Percentiles rank a stretch among this genome's conserved stretches.
Evolutionary conservation across 2,329 filamentous ascomycete genomes (phyloP).

Genomic region (Sclerotiophoma versabilis): DNA sequence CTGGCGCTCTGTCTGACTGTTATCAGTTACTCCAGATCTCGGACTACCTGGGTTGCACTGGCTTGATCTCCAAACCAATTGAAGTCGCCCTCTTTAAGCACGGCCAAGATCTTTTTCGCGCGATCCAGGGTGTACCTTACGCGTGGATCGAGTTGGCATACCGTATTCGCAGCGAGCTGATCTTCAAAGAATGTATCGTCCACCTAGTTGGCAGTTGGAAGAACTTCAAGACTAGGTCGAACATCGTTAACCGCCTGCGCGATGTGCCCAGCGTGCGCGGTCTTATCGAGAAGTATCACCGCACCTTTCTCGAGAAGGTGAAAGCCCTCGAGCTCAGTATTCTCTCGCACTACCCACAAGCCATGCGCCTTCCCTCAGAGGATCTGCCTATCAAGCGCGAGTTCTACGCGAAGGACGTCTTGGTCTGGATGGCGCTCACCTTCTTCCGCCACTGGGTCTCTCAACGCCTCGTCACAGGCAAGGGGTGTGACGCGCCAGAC

Average conservation of each 20-base stretch:
- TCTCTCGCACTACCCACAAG: constrained; percentile 37
- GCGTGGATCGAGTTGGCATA: constrained; percentile 56
- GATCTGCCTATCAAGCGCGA: constrained; percentile 50
- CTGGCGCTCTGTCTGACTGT: constrained; percentile 50
- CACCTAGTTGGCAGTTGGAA: constrained; percentile 55
- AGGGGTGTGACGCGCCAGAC: constrained; percentile 51
- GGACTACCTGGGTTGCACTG: constrained; percentile 55
- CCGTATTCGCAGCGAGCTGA: constrained; percentile 55
- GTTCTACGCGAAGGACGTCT: constrained; percentile 57
- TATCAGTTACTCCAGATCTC: constrained; percentile 54
- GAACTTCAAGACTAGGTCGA: constrained; percentile 11
- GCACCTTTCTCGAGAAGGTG: constrained; percentile 32
- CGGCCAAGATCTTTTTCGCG: constrained; percentile 55
- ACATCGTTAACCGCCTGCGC: constrained; percentile 23
- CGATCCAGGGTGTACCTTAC: constrained; percentile 53
- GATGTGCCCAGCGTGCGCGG: constrained; percentile 29
- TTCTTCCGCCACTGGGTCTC: constrained; percentile 58
- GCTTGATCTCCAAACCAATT: constrained; percentile 54
- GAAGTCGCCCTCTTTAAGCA: constrained; percentile 58
- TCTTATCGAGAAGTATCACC: constrained; percentile 45
- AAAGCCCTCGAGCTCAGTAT: constrained; percentile 37
- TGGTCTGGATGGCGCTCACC: constrained; percentile 59
- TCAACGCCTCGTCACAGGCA: constrained; percentile 50
- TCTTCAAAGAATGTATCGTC: constrained; percentile 56
- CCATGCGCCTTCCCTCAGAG: constrained; percentile 34